Conservation (phyloP, 257 asterid genomes). For the Thymus quinquecostatus region DNA sequence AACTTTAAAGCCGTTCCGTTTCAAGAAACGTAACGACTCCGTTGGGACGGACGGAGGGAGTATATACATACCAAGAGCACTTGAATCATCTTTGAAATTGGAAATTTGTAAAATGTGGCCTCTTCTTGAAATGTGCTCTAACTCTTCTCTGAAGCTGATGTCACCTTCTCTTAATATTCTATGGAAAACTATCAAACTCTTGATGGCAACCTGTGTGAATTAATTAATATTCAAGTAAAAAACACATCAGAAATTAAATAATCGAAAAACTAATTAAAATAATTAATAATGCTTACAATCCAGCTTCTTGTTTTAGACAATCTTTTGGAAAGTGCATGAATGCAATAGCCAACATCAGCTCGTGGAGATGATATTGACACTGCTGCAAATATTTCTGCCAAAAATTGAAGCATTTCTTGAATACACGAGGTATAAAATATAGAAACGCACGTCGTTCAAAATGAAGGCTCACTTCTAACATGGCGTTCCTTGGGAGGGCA, state of each 20-base stretch:
- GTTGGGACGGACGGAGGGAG: too few species aligned
- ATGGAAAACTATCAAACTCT: constrained; percentile 79
- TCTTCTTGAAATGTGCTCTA: constrained; percentile 61
- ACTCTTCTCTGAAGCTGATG: constrained; percentile 75
- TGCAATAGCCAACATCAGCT: constrained; percentile 92
- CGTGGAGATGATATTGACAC: constrained; percentile 71
- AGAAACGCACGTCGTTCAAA: too few species aligned
- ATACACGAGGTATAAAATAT: too few species aligned
- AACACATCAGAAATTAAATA: not conserved
- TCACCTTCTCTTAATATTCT: constrained; percentile 87
- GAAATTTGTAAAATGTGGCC: constrained; percentile 70
- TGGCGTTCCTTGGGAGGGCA: constrained; percentile 91
- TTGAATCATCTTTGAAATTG: constrained; percentile 87
- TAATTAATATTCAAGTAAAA: too few species aligned
- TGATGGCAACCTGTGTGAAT: constrained; percentile 72
- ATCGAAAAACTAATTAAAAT: not conserved
- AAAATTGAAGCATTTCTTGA: not conserved
- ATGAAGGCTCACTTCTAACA: constrained; percentile 65
- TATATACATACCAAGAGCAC: constrained; percentile 58
- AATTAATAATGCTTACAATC: constrained; percentile 54
- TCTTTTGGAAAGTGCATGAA: constrained; percentile 79
- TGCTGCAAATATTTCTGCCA: constrained; percentile 66
- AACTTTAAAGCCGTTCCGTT: too few species aligned
- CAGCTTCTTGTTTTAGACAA: constrained; percentile 74
- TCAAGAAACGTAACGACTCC: too few species aligned